A percentile compares a stretch with the other conserved stretches of the same genome.
phyloP scores from a whole-genome alignment of 176 grass and related monocot species.

The Echinochloa phyllopogon region DNA sequence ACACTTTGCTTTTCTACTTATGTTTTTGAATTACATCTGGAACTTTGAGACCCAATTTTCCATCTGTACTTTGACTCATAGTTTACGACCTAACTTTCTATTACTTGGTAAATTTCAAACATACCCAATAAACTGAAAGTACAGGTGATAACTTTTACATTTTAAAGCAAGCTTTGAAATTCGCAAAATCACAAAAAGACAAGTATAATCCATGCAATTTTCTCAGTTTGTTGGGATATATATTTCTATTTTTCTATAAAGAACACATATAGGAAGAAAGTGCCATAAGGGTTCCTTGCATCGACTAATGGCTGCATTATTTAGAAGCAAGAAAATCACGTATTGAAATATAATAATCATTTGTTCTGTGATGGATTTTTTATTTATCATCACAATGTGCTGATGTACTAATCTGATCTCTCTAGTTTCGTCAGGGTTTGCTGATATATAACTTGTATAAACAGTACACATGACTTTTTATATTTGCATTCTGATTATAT shows the following conservation, averaged over 20 bases:
- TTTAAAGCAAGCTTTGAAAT: conserved; percentile 2
- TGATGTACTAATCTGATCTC: conserved; percentile 2
- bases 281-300: conserved; percentile 4
- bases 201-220: neutral
- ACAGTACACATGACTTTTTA: conserved; percentile 5
- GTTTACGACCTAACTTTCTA: conserved; percentile 26
- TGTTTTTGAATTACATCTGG: neutral
- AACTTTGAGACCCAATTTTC: conserved; percentile 21
- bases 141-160: conserved; percentile 10
- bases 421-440: neutral
- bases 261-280: conserved; percentile 17
- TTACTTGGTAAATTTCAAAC: conserved; percentile 10
- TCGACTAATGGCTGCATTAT: conserved; percentile 5
- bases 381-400: neutral
- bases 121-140: conserved; percentile 16
- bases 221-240: neutral
- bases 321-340: conserved; percentile 7
- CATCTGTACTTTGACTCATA: conserved; percentile 9
- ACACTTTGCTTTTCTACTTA: conserved; percentile 23
- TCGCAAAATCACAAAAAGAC: neutral
- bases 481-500: conserved; percentile 34
- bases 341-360: conserved; percentile 14
- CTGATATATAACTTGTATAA: conserved; percentile 26
- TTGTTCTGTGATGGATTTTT: neutral
- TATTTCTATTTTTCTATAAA: conserved; percentile 14